phyloP scores from a whole-genome alignment of 345 rosid genomes.

The Laguncularia racemosa region DNA sequence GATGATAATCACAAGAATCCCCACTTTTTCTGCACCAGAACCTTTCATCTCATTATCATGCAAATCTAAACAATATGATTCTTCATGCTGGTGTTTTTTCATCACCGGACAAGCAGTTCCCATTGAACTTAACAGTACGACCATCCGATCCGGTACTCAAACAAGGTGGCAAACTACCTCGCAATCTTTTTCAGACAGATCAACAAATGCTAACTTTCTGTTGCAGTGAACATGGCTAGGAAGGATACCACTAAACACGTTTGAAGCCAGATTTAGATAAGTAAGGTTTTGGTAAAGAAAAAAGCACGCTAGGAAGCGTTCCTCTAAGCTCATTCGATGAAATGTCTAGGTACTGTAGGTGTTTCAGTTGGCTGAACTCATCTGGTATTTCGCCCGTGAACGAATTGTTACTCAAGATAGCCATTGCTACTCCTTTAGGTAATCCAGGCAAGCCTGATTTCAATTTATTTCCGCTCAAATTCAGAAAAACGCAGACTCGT shows the following conservation, averaged over 20 bases:
- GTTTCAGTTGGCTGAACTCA: slow-evolving; percentile 25
- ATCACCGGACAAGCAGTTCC: slow-evolving; percentile 51
- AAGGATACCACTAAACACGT: slow-evolving; percentile 46
- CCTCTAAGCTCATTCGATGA: slow-evolving; percentile 34
- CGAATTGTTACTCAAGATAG: slow-evolving; percentile 31
- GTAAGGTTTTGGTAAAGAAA: slow-evolving; percentile 44
- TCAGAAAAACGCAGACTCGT: slow-evolving; percentile 21
- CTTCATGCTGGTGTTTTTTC: slow-evolving; percentile 33
- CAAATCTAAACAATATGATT: slow-evolving; percentile 42
- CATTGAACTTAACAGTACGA: slow-evolving; percentile 25
- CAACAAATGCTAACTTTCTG: slow-evolving; percentile 41
- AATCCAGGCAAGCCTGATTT: slow-evolving; percentile 26
- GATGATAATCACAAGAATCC: slow-evolving; percentile 31
- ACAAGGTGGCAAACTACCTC: slow-evolving; percentile 52
- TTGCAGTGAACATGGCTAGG: slow-evolving; percentile 43
- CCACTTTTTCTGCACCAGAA: slow-evolving; percentile 25
- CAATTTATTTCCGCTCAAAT: slow-evolving; percentile 36
- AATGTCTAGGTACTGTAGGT: slow-evolving; percentile 32
- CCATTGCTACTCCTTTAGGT: slow-evolving; percentile 36
- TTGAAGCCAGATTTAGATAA: slow-evolving; percentile 49
- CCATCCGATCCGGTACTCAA: slow-evolving; percentile 23
- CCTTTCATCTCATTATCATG: slow-evolving; percentile 18
- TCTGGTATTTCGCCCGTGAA: slow-evolving; percentile 34
- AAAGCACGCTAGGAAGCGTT: slow-evolving; percentile 31
- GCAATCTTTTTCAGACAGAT: slow-evolving; percentile 53